Evolutionary conservation across 2,329 filamentous ascomycete genomes (phyloP).

Genomic region (Simplicillium sp.): DNA sequence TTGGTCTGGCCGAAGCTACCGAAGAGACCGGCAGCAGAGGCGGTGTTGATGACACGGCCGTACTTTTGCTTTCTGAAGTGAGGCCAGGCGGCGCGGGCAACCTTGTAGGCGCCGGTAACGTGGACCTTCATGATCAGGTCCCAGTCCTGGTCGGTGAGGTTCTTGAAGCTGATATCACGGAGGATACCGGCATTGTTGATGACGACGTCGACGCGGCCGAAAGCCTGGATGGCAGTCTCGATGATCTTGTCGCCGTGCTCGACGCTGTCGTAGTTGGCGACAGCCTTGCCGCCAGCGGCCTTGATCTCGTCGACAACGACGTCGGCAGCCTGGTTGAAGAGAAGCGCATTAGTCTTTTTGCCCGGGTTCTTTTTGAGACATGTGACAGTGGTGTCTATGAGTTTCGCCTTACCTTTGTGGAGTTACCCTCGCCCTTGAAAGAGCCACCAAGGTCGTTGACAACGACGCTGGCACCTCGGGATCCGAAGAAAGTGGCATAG

Average conservation of each 20-base stretch:
- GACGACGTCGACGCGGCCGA: conserved; percentile 84
- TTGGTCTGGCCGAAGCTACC: conserved; percentile 94
- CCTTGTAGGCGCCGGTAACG: conserved; percentile 91
- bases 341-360: not conserved
- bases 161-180: conserved; percentile 94
- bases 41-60: conserved; percentile 90
- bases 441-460: conserved; percentile 94
- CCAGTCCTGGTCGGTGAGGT: conserved; percentile 96
- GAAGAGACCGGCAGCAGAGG: conserved; percentile 91
- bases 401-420: conserved; percentile 60
- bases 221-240: conserved; percentile 71
- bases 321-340: conserved; percentile 58
- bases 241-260: conserved; percentile 93
- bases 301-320: conserved; percentile 77
- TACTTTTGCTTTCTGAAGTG: conserved; percentile 99
- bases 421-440: conserved; percentile 85
- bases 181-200: conserved; percentile 98
- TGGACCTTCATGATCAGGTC: conserved; percentile 90
- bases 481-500: conserved; percentile 85
- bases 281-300: conserved; percentile 83
- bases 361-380: conserved; percentile 10
- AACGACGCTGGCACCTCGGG: conserved; percentile 85
- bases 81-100: conserved; percentile 87
- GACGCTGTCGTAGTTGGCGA: conserved; percentile 95
- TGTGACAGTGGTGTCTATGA: not conserved